Evolutionary conservation across 352 stramenopile species (phyloP), one percentile per base, ranked within the genome.

Genomic region (Globisporangium iwayamae): DNA sequence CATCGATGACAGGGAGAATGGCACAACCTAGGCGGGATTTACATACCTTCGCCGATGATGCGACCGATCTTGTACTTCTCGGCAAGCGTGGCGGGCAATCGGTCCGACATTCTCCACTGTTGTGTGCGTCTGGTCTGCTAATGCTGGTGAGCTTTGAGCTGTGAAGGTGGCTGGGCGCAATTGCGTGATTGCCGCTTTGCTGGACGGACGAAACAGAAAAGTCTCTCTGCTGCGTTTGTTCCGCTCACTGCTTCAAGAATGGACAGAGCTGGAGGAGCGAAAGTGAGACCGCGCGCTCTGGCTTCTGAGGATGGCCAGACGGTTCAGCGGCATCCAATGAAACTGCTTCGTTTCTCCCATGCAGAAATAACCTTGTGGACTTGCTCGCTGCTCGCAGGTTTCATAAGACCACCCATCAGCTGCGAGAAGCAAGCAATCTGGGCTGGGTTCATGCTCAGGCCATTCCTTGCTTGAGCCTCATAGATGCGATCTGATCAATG

Each of bases 11-110:
- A 57, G 45, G 8, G 47, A 10, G 13, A 36, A 22, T n/a, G 18
- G 7, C 11, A n/a, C 48, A 63, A 14, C 20, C 39, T 43, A 38
- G 7, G 50, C 22, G 4, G 9, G 39, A 8, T 16, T 8, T 51
- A 30, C 59, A 3, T 14, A 80, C 75, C 82, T 76, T 95, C 81
- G 58, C 86, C 86, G 48, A 95, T 81, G 14, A 89, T 68, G 47
- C 81, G 78, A 34, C 86, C 86, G 28, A 89, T 73, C 74, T 89
- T 89, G 71, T 93, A 95, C 66, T 90, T 89, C n/a, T 88, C 82
- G 54, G 79, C 70, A 56, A 91, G 79, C 45, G 62, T 80, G 32
- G 75, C 57, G 53, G 78, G 82, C n/a, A 88, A 54, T 50, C 78
- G 74, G 16, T 87, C 79, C 38, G 71, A 55, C 81, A 90, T 90